Base-by-base conservation (phyloP, 2,329 filamentous ascomycete genomes). In the Rhinocladiella similis region DNA sequence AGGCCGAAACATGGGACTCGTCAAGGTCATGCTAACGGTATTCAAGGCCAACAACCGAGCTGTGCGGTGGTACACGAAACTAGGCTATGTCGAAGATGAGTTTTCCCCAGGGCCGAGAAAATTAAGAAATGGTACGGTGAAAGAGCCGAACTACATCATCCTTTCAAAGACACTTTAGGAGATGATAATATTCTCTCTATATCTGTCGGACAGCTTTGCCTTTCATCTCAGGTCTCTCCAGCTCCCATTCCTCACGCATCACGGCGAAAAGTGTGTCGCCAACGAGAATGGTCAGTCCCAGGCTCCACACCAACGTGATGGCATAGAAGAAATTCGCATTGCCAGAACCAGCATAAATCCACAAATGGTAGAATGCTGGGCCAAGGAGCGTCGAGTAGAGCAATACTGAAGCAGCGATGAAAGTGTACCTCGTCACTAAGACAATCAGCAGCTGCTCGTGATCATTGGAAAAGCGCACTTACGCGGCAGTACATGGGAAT, bases 271-370 rank as follows among this genome's bases (percentile, higher is more conserved):
- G 80, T 51, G 91, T 80, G 70, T 99, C 94, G 10, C 90, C 91
- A 5, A 97, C 83, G 27, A 99, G 77, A 60, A 99, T 80, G 36
- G 91, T 92, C 65, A 96, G 81, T 0, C 91, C 94, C 20, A 99
- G 73, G 69, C 91, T 96, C 94, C 94, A 99, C 0, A 99, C 94
- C n/a, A 99, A 77, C 0, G 94, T 99, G 67, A 99, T 97, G 63
- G 94, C 94, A 70, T 99, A 99, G 76, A 99, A 99, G 77, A 99
- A 99, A 72, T 99, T 99, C 57, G 94, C 94, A 68, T 99, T 99
- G 25, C 94, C 94, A 54, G 91, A 96, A 48, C 94, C 94, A 2
- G 94, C 94, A 69, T 97, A 99, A 56, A 99, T 93, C 94, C 94
- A 99, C 4, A 99, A 79, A 70, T 99, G 87, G 71, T 97, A 96